Percentiles rank a stretch among this genome's conserved stretches.
Conservation (phyloP, 2,329 filamentous ascomycete species). For the Colletotrichum falcatum region DNA sequence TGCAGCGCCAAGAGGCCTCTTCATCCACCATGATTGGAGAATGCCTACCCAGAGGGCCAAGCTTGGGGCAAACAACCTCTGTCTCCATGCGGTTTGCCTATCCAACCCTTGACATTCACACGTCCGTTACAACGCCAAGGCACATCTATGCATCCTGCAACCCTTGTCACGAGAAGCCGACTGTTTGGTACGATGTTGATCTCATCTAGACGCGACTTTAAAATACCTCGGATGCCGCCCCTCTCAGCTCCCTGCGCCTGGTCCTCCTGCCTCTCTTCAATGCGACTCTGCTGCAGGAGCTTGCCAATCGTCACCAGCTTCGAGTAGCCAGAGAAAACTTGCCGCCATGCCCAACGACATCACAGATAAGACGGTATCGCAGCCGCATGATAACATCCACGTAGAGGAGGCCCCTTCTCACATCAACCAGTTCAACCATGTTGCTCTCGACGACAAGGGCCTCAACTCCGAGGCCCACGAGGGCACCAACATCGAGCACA, state of each 20-base stretch:
- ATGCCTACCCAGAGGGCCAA: constrained; percentile 17
- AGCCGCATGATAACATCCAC: constrained; percentile 43
- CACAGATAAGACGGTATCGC: constrained; percentile 8
- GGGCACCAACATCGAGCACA: constrained; percentile 53
- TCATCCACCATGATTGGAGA: constrained; percentile 25
- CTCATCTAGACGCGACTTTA: constrained; percentile 23
- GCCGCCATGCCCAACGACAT: constrained; percentile 37
- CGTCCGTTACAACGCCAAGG: constrained; percentile 19
- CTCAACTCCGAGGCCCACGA: constrained; percentile 53
- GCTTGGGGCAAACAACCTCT: constrained; percentile 27
- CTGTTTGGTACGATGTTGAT: constrained; percentile 26
- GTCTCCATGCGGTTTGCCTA: neutral
- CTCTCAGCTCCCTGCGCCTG: constrained; percentile 1
- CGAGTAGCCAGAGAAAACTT: constrained; percentile 18
- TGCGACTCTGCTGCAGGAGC: constrained; percentile 33
- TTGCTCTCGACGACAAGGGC: constrained; percentile 51
- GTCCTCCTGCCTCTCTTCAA: constrained; percentile 8
- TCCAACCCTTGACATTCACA: constrained; percentile 5
- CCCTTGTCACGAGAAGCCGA: constrained; percentile 19
- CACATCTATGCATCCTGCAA: constrained; percentile 15
- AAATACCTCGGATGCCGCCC: constrained; percentile 27
- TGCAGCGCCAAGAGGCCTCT: constrained; percentile 15
- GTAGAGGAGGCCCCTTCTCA: constrained; percentile 49
- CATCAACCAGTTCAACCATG: constrained; percentile 50
- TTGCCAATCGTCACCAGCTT: constrained; percentile 19